Conservation (phyloP, 768 basidiomycete genomes). For the Pleurotus eryngii region DNA sequence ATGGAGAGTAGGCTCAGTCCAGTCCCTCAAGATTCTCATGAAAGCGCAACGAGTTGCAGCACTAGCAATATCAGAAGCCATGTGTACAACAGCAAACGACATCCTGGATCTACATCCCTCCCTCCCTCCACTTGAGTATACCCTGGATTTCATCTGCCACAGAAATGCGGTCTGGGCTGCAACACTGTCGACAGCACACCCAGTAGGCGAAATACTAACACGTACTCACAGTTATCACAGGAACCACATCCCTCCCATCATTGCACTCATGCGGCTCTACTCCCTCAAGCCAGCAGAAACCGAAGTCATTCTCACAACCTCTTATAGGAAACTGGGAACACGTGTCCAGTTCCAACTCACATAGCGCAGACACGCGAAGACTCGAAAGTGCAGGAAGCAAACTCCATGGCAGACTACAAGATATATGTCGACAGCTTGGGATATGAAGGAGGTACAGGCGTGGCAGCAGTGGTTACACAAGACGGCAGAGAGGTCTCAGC, state of each 20-base stretch:
- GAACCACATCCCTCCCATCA: too few species aligned
- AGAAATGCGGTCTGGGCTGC: slow-evolving; percentile 10
- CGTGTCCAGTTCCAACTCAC: too few species aligned
- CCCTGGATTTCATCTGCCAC: slow-evolving; percentile 9
- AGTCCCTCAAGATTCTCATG: slow-evolving; percentile 9
- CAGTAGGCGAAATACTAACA: slow-evolving; percentile 8
- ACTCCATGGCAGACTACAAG: slow-evolving; percentile 1
- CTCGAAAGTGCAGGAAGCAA: neutral
- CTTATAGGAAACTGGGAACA: too few species aligned
- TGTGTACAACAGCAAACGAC: slow-evolving; percentile 17
- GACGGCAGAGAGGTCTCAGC: neutral
- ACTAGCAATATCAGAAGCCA: slow-evolving; percentile 18
- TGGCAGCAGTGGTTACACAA: slow-evolving; percentile 15
- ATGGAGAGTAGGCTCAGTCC: slow-evolving; percentile 9
- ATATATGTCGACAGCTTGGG: slow-evolving; percentile 21
- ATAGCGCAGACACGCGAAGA: too few species aligned
- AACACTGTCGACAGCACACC: slow-evolving; percentile 16
- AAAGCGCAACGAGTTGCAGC: slow-evolving; percentile 16
- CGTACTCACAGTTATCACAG: too few species aligned
- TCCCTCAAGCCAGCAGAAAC: too few species aligned
- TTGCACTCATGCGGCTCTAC: too few species aligned
- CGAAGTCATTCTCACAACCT: too few species aligned
- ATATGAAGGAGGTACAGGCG: slow-evolving; percentile 16
- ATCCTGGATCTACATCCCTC: slow-evolving; percentile 14
- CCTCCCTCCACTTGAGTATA: slow-evolving; percentile 11